Evolutionary conservation across 1,284 basidiomycete species (phyloP).

Genomic region (Ganoderma boninense): DNA sequence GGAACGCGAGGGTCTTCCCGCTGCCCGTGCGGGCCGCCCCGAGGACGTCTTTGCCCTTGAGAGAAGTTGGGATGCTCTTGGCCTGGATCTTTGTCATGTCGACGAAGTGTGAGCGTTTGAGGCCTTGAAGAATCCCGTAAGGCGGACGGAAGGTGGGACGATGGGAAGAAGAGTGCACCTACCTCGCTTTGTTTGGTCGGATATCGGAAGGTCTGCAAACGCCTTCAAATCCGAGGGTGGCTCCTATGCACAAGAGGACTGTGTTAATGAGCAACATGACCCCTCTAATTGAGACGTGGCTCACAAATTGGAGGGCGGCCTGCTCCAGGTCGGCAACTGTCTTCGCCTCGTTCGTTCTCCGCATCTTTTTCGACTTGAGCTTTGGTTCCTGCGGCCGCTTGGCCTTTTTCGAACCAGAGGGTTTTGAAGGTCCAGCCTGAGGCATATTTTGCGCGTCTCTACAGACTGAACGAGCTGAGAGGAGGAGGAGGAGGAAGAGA

Average conservation of each 20-base stretch:
- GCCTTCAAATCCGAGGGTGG: conserved; percentile 54
- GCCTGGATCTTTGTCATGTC: conserved; percentile 88
- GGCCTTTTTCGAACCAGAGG: conserved; percentile 28
- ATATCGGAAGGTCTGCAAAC: conserved; percentile 77
- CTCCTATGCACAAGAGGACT: conserved; percentile 48
- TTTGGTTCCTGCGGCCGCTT: conserved; percentile 29
- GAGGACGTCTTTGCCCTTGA: conserved; percentile 77
- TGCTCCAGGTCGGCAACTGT: conserved; percentile 62
- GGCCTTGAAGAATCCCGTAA: conserved; percentile 52
- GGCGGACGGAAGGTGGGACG: not conserved
- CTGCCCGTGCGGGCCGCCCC: conserved; percentile 85
- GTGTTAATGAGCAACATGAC: conserved; percentile 31
- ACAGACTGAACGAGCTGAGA: not conserved
- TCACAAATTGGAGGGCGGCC: conserved; percentile 64
- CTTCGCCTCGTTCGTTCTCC: conserved; percentile 60
- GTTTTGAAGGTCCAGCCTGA: conserved; percentile 41
- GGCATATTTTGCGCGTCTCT: conserved; percentile 31
- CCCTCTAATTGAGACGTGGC: conserved; percentile 36
- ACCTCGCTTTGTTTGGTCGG: conserved; percentile 45
- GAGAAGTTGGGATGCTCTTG: conserved; percentile 66
- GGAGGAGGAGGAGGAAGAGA: too few species aligned
- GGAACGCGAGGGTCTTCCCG: conserved; percentile 82
- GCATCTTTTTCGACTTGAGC: conserved; percentile 46
- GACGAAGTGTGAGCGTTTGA: conserved; percentile 84
- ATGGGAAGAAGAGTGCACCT: not conserved